Evolutionary conservation across 2,329 filamentous ascomycete species (phyloP), one percentile per base, ranked within the genome.

Genomic region (Colletotrichum phormii): DNA sequence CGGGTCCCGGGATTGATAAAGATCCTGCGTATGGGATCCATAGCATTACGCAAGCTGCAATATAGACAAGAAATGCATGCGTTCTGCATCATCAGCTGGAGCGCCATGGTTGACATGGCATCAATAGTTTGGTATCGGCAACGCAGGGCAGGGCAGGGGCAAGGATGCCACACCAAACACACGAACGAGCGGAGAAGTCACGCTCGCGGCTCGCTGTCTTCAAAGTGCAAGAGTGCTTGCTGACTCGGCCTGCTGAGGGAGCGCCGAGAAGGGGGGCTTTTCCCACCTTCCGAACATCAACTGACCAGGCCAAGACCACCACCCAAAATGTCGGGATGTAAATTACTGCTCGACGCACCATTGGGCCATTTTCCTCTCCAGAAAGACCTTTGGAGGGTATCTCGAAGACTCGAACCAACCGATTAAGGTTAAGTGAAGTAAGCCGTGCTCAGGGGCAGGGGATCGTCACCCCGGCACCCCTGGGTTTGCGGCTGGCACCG

Each of bases 381-480:
- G 26, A 24, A 24, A 29, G 31, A 26, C 11, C 13, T 42, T 37
- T 53, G 9, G 15, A 64, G 29, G 46, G 61, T 35, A 64, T 64
- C 61, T 49, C 42, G 18, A 49, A 49, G 42, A 22, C 18, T 35
- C 22, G 61, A 13, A 37, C 61, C 61, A 64, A 64, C 46, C 61
- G 33, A 64, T 18, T 64, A 33, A 54, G 61, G 49, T 54, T 54
- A 64, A 64, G 57, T 22, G 13, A 71, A 49, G 55, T 53, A 71
- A 72, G 69, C 69, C 51, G 67, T 33, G 59, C n/a, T 60, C 70
- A 72, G 70, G 70, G 64, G 65, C 37, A 69, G 33, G 69, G 65
- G 31, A 55, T 58, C 37, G 18, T 37, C 42, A 35, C 49, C 26
- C 33, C 51, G 24, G 55, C 57, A 49, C 59, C 70, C 70, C 70